Base-by-base conservation (phyloP, 176 grass and related monocot species). In the Ananas comosus region DNA sequence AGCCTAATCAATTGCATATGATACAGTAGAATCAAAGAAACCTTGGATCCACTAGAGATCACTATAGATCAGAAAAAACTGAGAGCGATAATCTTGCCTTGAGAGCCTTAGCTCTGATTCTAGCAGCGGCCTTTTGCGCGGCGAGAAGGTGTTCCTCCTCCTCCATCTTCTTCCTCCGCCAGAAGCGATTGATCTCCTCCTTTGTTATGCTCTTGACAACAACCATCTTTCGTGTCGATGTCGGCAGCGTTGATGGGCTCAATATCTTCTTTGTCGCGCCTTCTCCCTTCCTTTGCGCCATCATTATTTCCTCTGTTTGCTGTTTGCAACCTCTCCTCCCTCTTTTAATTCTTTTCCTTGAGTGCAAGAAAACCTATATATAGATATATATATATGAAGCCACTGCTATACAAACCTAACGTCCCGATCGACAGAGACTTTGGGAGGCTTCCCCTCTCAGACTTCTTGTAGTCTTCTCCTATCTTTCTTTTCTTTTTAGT, bases 91-190 rank as follows among this genome's bases (percentile, higher is more conserved):
- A 22, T 3, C 51, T 50, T 69, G 53, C 75, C 65, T 69, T 69
- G 65, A 77, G 66, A 9, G 75, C 33, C 42, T 69, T 69, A 66
- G 75, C 75, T 23, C 66, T 58, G 65, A 77, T 69, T 25, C 47
- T 50, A 10, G 75, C 66, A 1, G 66, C 75, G 7, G 75, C 75
- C 66, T 77, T 77, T 66, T 77, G 51, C 3, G 75, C 75, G 19
- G 67, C 66, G 9, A 77, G 66, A 17, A 77, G 65, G 33, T 77
- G 75, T 11, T 77, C 75, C 53, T 69, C 75, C 42, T 77, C 75
- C 9, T 17, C 47, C 75, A 77, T 51, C 53, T 65, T 77, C 67
- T 67, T 77, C 53, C 25, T 18, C 52, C 75, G 68, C 75, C 75
- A 77, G 75, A 50, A 77, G 33, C 17, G 65, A 49, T 77, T 52